Base-by-base conservation (phyloP, 140 eudicot genomes). In the Bidens hawaiensis region DNA sequence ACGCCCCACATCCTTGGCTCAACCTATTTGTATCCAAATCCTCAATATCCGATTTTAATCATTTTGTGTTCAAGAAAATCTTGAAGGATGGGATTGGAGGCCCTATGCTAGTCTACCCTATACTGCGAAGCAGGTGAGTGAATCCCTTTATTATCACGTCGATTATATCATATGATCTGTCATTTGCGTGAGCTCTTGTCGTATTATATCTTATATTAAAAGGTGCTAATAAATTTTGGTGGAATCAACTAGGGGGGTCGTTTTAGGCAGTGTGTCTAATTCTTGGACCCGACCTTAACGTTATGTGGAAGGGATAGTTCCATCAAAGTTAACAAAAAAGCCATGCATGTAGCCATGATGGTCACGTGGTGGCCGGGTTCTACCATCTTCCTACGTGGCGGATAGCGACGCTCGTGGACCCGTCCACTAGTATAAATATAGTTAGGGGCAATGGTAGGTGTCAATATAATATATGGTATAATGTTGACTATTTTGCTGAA, bases 1-100 rank as follows among this genome's bases (percentile, higher is more conserved):
- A 83, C 24, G 84, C 96, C 26, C 96, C 98, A 42, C 98, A 91
- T 69, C 98, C 98, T 1, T 87, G 98, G 98, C 96, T 91, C 21
- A 91, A 91, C 40, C 68, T 91, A 6, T 91, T 91, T 27, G 85
- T 91, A 2, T 80, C 98, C 30, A 82, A 91, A 70, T 4, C 13
- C 6, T 85, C 90, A 53, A 87, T 91, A 30, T 85, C 65, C 0
- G 78, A 77, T 41, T 91, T 91, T 60, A 84, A 91, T 84, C 95
- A 77, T 17, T 28, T 72, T 27, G 82, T 90, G 13, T 87, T 90
- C 68, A 82, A 90, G 64, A 74, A 78, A 5, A 82, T 84, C 30
- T 77, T 91, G 81, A 78, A 72, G 51, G 83, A 70, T 48, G 98
- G 98, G 5, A 78, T 91, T 48, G 94, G 88, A 42, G 98, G 98